These are phyloP conservation scores for Iris pallida DNA, from an alignment of 116 monocot genomes.

Conservation along the genomic window DNA sequence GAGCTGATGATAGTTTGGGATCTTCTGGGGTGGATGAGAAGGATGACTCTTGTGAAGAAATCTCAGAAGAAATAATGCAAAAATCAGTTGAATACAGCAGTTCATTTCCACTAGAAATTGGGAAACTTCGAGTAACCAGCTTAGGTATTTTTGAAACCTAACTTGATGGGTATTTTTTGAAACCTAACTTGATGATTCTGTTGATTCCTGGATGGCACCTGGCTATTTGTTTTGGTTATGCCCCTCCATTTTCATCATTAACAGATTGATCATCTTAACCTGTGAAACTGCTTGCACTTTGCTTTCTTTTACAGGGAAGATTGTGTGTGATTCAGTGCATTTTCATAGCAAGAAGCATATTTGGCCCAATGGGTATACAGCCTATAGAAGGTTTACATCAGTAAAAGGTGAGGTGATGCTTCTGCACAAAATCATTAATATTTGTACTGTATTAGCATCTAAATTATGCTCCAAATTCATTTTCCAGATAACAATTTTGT, in stretches of 20 bases:
- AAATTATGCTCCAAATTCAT: too few species aligned
- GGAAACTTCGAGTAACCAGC: slow-evolving; percentile 64
- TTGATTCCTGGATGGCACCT: slow-evolving; percentile 1
- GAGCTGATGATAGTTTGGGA: slow-evolving; percentile 23
- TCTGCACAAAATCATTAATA: neutral
- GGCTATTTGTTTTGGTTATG: neutral
- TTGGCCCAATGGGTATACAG: slow-evolving; percentile 95
- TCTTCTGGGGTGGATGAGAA: slow-evolving; percentile 24
- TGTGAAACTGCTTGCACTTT: too few species aligned
- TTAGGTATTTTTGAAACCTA: too few species aligned
- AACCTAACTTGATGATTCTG: neutral
- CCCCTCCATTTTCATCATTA: neutral
- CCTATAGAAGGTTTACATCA: slow-evolving; percentile 74
- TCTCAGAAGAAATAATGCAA: slow-evolving; percentile 18
- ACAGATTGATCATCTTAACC: neutral
- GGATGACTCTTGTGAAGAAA: slow-evolving; percentile 28
- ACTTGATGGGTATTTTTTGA: too few species aligned
- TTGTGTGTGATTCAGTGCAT: slow-evolving; percentile 70
- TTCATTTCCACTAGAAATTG: slow-evolving; percentile 57
- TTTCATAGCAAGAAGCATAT: slow-evolving; percentile 73
- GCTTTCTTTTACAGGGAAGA: slow-evolving; percentile 37
- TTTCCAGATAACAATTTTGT: too few species aligned
- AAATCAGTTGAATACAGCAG: slow-evolving; percentile 20
- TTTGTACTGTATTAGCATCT: neutral
- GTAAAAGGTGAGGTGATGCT: slow-evolving; percentile 45